Base-by-base conservation (phyloP, 768 basidiomycete genomes). In the Chlorophyllum brunneum region DNA sequence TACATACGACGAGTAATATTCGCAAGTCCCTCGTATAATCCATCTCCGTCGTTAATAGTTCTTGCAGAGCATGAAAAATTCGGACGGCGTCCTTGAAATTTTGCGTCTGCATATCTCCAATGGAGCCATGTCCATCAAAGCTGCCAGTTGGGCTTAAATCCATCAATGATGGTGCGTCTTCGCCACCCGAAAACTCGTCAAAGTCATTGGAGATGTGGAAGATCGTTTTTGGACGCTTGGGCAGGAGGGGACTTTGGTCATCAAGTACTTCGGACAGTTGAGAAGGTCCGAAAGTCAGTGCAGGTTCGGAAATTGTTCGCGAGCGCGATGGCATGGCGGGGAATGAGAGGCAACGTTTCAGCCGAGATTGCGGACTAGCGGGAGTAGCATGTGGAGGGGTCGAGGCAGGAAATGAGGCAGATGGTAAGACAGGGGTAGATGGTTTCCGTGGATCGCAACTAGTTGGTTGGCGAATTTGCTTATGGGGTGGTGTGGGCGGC, bases 11-110 rank as follows among this genome's bases (percentile, higher is more conserved):
- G 51, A 92, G 87, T 38, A 98, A 76, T 7, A 79, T 79, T 55
- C 83, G 80, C 60, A 98, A 68, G 67, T 95, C 92, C 46, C 76
- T 65, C 7, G 93, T 76, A 65, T 98, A 98, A 5, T 82, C 82
- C 16, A 82, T 72, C 71, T 98, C 95, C 0, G 93, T 95, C 52
- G 80, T 74, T 22, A 98, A 76, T 34, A 98, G 72, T 68, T 98
- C 95, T 58, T 82, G 75, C 44, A 98, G 78, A 5, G 92, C 88
- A 61, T 97, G 86, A 56, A 79, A 85, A 50, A 72, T 76, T 43
- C 82, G 65, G 11, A 73, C 58, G 30, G 71, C 62, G 42, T 85
- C 82, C 59, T 77, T 81, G 34, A 54, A 55, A 56, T 64, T 71
- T 51, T 70, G 68, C 18, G 31, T 40, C 63, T 64, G 59, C 61